Evolutionary conservation across 2,329 filamentous ascomycete species (phyloP).

Genomic region (Talaromyces funiculosus): DNA sequence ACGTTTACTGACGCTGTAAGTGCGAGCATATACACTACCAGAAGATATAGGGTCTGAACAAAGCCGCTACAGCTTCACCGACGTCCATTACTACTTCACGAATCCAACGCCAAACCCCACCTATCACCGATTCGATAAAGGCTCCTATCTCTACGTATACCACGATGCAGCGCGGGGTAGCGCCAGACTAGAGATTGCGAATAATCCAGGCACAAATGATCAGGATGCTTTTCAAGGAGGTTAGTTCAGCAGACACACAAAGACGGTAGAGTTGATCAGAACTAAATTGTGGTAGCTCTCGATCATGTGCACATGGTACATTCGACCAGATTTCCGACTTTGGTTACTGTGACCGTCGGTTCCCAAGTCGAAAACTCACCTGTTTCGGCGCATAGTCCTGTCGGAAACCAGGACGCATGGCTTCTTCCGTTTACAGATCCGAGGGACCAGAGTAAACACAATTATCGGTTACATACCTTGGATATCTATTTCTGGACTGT

Average conservation of each 20-base stretch:
- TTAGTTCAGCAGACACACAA: constrained; percentile 24
- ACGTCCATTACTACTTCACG: constrained; percentile 60
- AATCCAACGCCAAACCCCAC: constrained; percentile 50
- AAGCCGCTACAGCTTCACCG: constrained; percentile 49
- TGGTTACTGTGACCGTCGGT: constrained; percentile 54
- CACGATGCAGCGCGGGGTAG: constrained; percentile 50
- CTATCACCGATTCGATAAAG: constrained; percentile 60
- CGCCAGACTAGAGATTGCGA: constrained; percentile 57
- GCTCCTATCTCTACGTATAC: constrained; percentile 61
- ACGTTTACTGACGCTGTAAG: constrained; percentile 43
- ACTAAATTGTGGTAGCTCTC: constrained; percentile 36
- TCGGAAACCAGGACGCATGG: constrained; percentile 46
- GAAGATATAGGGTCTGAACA: constrained; percentile 2
- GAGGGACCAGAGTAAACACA: constrained; percentile 48
- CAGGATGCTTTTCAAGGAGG: constrained; percentile 61
- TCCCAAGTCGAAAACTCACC: constrained; percentile 26
- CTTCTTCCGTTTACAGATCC: constrained; percentile 50
- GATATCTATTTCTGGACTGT: constrained; percentile 61
- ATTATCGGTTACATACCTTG: constrained; percentile 52
- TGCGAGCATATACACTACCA: constrained; percentile 3
- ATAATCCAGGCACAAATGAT: constrained; percentile 57
- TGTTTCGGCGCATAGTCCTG: constrained; percentile 22
- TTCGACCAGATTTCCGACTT: constrained; percentile 55
- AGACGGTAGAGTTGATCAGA: background rate
- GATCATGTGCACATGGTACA: constrained; percentile 50